Conservation (phyloP, 164 flowering plant genomes). For the Stephania yunnanensis region DNA sequence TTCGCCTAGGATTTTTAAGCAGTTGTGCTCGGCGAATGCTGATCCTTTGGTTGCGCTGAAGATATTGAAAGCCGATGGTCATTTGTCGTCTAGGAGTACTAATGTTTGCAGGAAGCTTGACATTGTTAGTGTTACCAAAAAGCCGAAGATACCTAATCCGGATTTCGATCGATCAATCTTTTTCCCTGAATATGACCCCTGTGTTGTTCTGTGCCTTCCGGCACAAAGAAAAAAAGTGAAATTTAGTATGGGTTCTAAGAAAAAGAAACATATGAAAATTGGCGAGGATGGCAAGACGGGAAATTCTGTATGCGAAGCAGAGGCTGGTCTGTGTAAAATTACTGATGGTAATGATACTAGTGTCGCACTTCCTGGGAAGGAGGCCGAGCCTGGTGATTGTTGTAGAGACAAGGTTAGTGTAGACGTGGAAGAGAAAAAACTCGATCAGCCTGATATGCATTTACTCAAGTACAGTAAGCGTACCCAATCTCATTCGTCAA, state of each 20-base stretch:
- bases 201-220: slow-evolving; percentile 1
- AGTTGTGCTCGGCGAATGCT: slow-evolving; percentile 13
- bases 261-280: slow-evolving; percentile 8
- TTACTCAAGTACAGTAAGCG: not conserved
- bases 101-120: slow-evolving; percentile 18
- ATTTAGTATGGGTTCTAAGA: not conserved
- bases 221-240: slow-evolving; percentile 3
- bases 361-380: slow-evolving; percentile 16
- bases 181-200: slow-evolving; percentile 8
- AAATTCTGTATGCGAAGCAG: not conserved
- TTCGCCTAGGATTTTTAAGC: slow-evolving; percentile 45
- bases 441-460: not conserved
- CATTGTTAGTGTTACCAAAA: slow-evolving; percentile 10
- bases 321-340: not conserved
- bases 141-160: slow-evolving; percentile 5
- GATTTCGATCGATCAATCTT: slow-evolving; percentile 11
- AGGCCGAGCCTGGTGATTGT: slow-evolving; percentile 19
- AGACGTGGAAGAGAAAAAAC: slow-evolving; percentile 8
- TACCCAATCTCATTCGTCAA: not conserved
- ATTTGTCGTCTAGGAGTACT: slow-evolving; percentile 8
- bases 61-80: not conserved
- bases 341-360: slow-evolving; percentile 8
- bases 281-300: slow-evolving; percentile 4
- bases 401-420: slow-evolving; percentile 23
- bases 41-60: slow-evolving; percentile 11